phyloP scores from a whole-genome alignment of 331 rosid species.

The Telfairia occidentalis region DNA sequence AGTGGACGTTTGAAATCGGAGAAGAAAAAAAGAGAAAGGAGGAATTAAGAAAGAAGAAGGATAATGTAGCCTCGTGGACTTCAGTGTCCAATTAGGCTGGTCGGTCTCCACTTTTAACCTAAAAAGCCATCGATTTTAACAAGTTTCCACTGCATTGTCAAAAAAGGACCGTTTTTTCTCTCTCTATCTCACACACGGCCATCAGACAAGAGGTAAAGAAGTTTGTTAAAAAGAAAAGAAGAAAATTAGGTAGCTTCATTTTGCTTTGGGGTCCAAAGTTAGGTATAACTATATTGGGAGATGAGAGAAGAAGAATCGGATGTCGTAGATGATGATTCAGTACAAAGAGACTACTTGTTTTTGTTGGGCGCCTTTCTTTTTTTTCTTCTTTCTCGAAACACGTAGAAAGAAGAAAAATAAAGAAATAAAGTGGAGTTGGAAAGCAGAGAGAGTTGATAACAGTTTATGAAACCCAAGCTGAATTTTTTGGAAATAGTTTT shows the following conservation, averaged over 20 bases:
- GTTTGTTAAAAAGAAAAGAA: not conserved
- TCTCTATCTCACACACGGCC: too few relatives aligned
- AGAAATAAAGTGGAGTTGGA: slow-evolving; percentile 4
- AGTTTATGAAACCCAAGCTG: slow-evolving; percentile 11
- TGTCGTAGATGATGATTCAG: slow-evolving; percentile 7
- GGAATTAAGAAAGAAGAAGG: slow-evolving; percentile 24
- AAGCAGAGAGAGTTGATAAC: slow-evolving; percentile 11
- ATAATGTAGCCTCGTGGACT: slow-evolving; percentile 68
- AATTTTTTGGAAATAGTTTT: not conserved
- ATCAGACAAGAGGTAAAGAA: slow-evolving; percentile 10
- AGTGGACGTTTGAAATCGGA: not conserved
- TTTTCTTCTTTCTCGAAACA: slow-evolving; percentile 72
- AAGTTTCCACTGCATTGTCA: slow-evolving; percentile 28
- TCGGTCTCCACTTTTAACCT: slow-evolving; percentile 60
- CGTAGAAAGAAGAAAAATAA: slow-evolving; percentile 28
- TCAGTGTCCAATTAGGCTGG: slow-evolving; percentile 53
- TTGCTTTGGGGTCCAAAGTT: slow-evolving; percentile 36
- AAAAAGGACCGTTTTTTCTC: slow-evolving; percentile 22
- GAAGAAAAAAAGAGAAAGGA: slow-evolving; percentile 11
- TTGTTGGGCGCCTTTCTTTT: slow-evolving; percentile 26
- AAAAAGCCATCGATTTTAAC: slow-evolving; percentile 49
- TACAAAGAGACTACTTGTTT: slow-evolving; percentile 47
- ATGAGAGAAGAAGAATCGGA: slow-evolving; percentile 15
- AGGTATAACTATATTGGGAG: slow-evolving; percentile 15
- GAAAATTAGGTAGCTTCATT: not conserved